Evolutionary conservation across 495 filamentous ascomycete genomes (phyloP).

Genomic region (Pseudotulostoma volvatum): DNA sequence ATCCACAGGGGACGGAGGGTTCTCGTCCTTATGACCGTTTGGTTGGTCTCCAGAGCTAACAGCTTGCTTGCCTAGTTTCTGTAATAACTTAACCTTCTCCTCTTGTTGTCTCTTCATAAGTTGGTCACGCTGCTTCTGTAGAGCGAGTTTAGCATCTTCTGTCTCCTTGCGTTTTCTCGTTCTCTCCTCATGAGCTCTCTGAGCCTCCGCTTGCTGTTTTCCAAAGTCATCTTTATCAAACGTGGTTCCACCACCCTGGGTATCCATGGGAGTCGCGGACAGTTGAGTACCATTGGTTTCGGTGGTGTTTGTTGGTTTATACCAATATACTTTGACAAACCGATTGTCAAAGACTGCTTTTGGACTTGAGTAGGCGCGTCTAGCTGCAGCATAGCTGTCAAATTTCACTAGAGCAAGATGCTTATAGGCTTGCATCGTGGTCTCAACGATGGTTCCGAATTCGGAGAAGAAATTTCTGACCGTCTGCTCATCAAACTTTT

Average conservation of each 20-base stretch:
- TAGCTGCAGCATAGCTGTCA: constrained; percentile 52
- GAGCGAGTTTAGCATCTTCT: constrained; percentile 49
- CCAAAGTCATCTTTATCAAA: constrained; percentile 69
- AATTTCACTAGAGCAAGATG: constrained; percentile 66
- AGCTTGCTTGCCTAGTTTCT: constrained; percentile 38
- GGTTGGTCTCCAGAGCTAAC: constrained; percentile 10
- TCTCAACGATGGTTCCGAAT: constrained; percentile 59
- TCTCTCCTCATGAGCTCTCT: constrained; percentile 65
- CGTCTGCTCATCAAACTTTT: constrained; percentile 57
- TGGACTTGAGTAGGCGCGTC: constrained; percentile 73
- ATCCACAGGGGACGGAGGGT: constrained; percentile 8
- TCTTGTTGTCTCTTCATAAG: constrained; percentile 58
- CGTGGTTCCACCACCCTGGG: constrained; percentile 28
- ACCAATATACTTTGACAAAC: constrained; percentile 97
- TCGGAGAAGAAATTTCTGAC: constrained; percentile 72
- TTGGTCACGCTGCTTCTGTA: constrained; percentile 64
- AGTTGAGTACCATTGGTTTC: constrained; percentile 19
- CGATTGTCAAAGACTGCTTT: constrained; percentile 94
- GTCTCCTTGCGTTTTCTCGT: constrained; percentile 55
- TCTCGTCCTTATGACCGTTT: constrained; percentile 13
- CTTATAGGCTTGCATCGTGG: constrained; percentile 63
- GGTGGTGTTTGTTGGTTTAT: constrained; percentile 42
- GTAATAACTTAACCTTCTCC: constrained; percentile 54
- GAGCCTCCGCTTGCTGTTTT: constrained; percentile 60
- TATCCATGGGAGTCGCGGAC: constrained; percentile 7